Evolutionary conservation across 345 rosid species (phyloP).

Genomic region (Arabidopsis thaliana): TAIR10.1 NC_003070.9:3800501-3801000

Average conservation of each 20-base stretch:
- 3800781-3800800: slow-evolving; percentile 1
- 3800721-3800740: neutral
- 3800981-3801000: slow-evolving; percentile 24
- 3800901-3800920: slow-evolving; percentile 48
- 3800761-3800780: slow-evolving; percentile 14
- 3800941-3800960: slow-evolving; percentile 44
- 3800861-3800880: neutral
- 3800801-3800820: slow-evolving; percentile 17
- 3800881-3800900: slow-evolving; percentile 20
- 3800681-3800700: slow-evolving; percentile 38
- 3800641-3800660: slow-evolving; percentile 41
- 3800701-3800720: slow-evolving; percentile 41
- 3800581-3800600: slow-evolving; percentile 33
- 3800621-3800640: slow-evolving; percentile 18
- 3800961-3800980: slow-evolving; percentile 37
- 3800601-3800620: slow-evolving; percentile 40
- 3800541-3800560: slow-evolving; percentile 51
- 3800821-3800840: slow-evolving; percentile 14
- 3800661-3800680: slow-evolving; percentile 38
- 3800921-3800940: slow-evolving; percentile 34
- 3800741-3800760: neutral
- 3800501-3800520: slow-evolving; percentile 52
- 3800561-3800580: slow-evolving; percentile 43
- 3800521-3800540: slow-evolving; percentile 46
- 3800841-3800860: neutral